Evolutionary conservation across 2,329 filamentous ascomycete species (phyloP).

Genomic region (Aspergillus sp.): DNA sequence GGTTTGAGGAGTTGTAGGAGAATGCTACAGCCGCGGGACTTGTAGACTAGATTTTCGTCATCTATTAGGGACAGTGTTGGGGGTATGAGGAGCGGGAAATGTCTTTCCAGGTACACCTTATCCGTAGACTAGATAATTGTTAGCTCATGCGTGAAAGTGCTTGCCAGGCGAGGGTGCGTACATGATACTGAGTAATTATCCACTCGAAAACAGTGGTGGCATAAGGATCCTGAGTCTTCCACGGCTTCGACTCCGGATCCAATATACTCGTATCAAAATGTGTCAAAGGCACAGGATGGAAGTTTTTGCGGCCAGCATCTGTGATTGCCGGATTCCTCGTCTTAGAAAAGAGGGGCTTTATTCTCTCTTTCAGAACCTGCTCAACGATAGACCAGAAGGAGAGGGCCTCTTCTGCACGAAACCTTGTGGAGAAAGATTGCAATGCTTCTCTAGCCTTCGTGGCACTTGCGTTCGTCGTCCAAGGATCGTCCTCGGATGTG

Average conservation of each 20-base stretch:
- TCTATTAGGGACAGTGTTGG: slow-evolving; percentile 39
- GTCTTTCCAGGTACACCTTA: slow-evolving; percentile 29
- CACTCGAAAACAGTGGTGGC: slow-evolving; percentile 30
- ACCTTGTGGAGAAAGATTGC: slow-evolving; percentile 3
- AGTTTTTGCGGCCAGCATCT: slow-evolving; percentile 37
- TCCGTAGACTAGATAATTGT: slow-evolving; percentile 17
- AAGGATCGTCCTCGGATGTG: slow-evolving; percentile 26
- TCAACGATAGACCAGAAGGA: slow-evolving; percentile 14
- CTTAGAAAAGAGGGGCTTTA: slow-evolving; percentile 38
- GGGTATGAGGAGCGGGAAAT: slow-evolving; percentile 40
- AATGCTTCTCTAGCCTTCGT: slow-evolving; percentile 14
- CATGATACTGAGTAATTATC: slow-evolving; percentile 31
- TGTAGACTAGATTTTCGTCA: slow-evolving; percentile 32
- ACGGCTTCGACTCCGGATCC: slow-evolving; percentile 33
- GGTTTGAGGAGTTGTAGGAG: slow-evolving; percentile 29
- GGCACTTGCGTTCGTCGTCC: slow-evolving; percentile 24
- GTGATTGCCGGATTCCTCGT: slow-evolving; percentile 38
- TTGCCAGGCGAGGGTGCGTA: slow-evolving; percentile 11
- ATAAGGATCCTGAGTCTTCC: slow-evolving; percentile 32
- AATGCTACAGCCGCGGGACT: slow-evolving; percentile 33
- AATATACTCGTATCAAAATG: slow-evolving; percentile 31
- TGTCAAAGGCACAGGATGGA: slow-evolving; percentile 31
- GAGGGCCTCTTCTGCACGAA: slow-evolving; percentile 1
- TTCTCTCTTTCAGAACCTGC: slow-evolving; percentile 16
- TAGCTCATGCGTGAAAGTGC: neutral